Conservation (phyloP, 108 stramenopile genomes). For the Parietichytrium sp. region DNA sequence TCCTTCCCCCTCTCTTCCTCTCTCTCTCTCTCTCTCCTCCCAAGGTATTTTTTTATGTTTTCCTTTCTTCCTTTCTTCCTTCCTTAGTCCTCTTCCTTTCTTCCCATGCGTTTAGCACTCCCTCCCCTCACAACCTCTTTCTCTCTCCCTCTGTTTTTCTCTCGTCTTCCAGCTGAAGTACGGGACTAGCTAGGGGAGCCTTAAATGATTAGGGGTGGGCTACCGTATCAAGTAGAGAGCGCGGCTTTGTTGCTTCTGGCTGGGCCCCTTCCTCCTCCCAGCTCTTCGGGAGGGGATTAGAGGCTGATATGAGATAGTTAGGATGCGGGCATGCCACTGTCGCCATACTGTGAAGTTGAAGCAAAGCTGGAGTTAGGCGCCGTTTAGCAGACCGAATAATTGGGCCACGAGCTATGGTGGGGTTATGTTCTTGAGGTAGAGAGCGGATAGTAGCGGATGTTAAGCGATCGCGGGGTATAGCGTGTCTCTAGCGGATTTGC, state of each 20-base stretch:
- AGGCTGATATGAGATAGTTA: not conserved
- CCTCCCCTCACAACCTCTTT: not conserved
- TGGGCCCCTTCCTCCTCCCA: not conserved
- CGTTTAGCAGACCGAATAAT: too few species aligned
- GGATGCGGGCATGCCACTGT: not conserved
- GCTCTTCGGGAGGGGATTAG: not conserved
- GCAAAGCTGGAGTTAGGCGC: too few species aligned
- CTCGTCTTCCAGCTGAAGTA: not conserved
- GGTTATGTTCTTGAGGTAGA: too few species aligned
- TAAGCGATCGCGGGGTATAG: too few species aligned
- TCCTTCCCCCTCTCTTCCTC: not conserved
- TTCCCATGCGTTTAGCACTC: not conserved
- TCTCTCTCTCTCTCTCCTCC: not conserved
- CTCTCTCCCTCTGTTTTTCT: not conserved
- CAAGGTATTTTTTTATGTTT: not conserved
- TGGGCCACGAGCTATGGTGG: too few species aligned
- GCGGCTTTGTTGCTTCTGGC: not conserved
- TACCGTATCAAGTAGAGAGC: not conserved
- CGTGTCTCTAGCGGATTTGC: too few species aligned
- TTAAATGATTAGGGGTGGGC: not conserved
- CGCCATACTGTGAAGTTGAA: too few species aligned
- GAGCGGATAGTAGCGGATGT: too few species aligned
- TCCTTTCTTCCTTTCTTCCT: constrained; percentile 3
- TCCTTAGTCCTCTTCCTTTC: not conserved
- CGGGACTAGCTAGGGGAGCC: not conserved